These are phyloP conservation scores for Jackrogersella multiformis DNA, from an alignment of 495 filamentous ascomycete genomes.

Conservation along the genomic window DNA sequence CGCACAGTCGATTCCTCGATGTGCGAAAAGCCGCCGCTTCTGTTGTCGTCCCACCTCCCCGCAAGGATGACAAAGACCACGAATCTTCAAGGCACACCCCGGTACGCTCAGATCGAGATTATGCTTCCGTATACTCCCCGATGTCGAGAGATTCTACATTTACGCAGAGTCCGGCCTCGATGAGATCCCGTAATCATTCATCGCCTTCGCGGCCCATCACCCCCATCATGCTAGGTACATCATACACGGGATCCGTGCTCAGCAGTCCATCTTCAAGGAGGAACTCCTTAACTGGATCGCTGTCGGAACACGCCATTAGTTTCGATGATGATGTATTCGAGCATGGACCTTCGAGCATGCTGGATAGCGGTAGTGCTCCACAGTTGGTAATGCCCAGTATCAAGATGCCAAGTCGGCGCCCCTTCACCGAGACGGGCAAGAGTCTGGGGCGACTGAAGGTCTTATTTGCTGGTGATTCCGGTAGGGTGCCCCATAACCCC, in stretches of 20 bases:
- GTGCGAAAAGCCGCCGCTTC: constrained; percentile 41
- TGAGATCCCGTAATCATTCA: constrained; percentile 41
- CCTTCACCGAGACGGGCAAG: constrained; percentile 89
- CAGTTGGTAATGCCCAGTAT: constrained; percentile 99
- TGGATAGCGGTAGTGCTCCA: constrained; percentile 68
- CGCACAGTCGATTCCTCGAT: constrained; percentile 48
- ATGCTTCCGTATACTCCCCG: constrained; percentile 29
- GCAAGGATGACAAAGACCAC: constrained; percentile 32
- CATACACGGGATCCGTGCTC: constrained; percentile 57
- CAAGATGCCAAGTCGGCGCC: constrained; percentile 89
- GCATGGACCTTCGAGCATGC: constrained; percentile 46
- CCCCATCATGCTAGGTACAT: constrained; percentile 61
- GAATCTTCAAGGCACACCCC: constrained; percentile 14
- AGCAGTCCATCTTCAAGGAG: constrained; percentile 63
- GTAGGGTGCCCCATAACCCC: constrained; percentile 53
- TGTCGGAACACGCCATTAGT: constrained; percentile 62
- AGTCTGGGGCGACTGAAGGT: constrained; percentile 87
- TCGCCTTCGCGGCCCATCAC: constrained; percentile 63
- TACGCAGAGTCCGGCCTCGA: constrained; percentile 46
- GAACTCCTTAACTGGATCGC: constrained; percentile 60
- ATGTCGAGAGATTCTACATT: constrained; percentile 34
- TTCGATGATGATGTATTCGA: constrained; percentile 61
- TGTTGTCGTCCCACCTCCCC: constrained; percentile 19
- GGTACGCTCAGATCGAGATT: constrained; percentile 27
- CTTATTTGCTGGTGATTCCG: constrained; percentile 82